phyloP scores from a whole-genome alignment of 2,329 filamentous ascomycete genomes.

The Pezicula radicicola region DNA sequence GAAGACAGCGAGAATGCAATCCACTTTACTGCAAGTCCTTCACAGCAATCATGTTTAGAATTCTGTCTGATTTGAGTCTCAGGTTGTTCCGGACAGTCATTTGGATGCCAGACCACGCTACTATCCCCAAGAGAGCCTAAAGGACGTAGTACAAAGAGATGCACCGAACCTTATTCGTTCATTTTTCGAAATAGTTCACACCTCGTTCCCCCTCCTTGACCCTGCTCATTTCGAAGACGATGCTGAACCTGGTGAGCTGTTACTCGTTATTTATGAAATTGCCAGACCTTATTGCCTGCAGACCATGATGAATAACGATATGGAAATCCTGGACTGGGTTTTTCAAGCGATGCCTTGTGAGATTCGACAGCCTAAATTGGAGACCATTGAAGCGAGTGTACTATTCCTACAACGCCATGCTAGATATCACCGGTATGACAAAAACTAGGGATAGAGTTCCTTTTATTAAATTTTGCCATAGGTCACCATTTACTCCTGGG shows the following conservation, averaged over 20 bases:
- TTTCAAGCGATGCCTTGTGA: constrained; percentile 4
- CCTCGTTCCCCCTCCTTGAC: constrained; percentile 3
- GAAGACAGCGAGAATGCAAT: background rate
- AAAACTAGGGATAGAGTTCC: background rate
- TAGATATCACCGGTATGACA: background rate
- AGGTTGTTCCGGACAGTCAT: constrained; percentile 6
- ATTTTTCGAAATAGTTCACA: constrained; percentile 5
- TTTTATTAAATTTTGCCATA: background rate
- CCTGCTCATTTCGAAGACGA: background rate
- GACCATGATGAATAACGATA: background rate
- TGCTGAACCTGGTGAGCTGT: background rate
- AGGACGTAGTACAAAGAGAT: background rate
- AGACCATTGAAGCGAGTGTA: constrained; percentile 4
- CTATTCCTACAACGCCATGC: constrained; percentile 6
- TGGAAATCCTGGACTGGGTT: background rate
- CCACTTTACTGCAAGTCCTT: constrained; percentile 4
- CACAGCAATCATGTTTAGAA: background rate
- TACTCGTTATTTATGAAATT: constrained; percentile 3
- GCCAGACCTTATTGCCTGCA: constrained; percentile 1
- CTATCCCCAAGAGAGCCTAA: background rate
- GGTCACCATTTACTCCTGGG: constrained; percentile 3
- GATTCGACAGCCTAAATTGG: constrained; percentile 4
- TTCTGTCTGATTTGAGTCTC: background rate
- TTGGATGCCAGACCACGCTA: constrained; percentile 4
- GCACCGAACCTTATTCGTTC: constrained; percentile 1